Base-by-base conservation (phyloP, 2,329 filamentous ascomycete species). In the Penicillium concentricum region DNA sequence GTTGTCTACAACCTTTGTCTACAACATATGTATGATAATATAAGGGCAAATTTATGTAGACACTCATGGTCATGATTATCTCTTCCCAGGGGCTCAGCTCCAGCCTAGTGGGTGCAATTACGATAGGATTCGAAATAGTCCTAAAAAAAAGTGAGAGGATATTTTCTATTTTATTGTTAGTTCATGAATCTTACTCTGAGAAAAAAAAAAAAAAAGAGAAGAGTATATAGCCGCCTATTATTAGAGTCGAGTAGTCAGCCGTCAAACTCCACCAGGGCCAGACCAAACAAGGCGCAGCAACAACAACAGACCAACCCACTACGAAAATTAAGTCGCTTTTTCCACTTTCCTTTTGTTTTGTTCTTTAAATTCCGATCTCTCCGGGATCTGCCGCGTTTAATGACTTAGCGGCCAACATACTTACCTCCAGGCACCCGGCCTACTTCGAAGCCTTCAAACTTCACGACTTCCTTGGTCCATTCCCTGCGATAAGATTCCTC, bases 281-380 rank as follows among this genome's bases (percentile, higher is more conserved):
- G 62, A 61, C 62, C 59, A 62, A 64, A 62, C 63, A 65, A 58
- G 64, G 64, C 64, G 64, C 64, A 65, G 63, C 61, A 61, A 51
- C 34, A 54, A 51, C 43, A 59, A 34, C 30, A 39, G 34, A 46
- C 47, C 48, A 51, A n/a, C 44, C 30, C 53, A 45, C 51, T 34
- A 39, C 30, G 3, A 22, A 51, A 55, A 50, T 38, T 44, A 30
- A 55, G 52, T 54, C 32, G 22, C 28, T 53, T 44, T 49, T 32
- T 53, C 49, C n/a, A 48, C 30, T 51, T 51, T 47, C 47, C 51
- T 49, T 58, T 50, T 60, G 51, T 54, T 57, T 56, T 55, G 45
- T 41, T 37, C 41, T 54, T 39, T 44, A 39, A 26, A 22, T 32
- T 37, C 35, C 41, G 30, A 49, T 51, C 38, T 16, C 56, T 48